phyloP scores from a whole-genome alignment of 257 asterid genomes.

The Cynanchum wilfordii region DNA sequence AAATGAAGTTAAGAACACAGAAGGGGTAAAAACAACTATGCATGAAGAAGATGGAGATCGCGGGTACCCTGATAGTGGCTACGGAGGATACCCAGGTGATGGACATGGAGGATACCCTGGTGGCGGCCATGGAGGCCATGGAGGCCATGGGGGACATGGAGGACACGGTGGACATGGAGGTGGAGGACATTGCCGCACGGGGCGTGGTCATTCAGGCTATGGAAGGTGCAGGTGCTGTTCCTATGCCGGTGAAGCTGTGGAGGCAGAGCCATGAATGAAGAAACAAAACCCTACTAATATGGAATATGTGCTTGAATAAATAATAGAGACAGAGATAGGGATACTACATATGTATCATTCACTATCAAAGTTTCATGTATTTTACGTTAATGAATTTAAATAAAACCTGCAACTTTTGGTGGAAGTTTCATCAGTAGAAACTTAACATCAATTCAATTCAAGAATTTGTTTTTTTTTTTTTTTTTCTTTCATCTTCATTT shows the following conservation, averaged over 20 bases:
- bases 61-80: constrained; percentile 1
- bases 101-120: constrained; percentile 8
- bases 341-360: no score
- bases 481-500: no score
- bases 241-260: constrained; percentile 15
- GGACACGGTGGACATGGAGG: background rate
- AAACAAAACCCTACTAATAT: background rate
- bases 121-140: constrained; percentile 1
- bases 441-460: no score
- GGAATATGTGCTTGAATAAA: background rate
- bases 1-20: background rate
- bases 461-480: no score
- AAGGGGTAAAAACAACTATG: constrained; percentile 5
- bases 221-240: constrained; percentile 23
- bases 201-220: background rate
- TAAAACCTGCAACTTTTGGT: no score
- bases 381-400: no score
- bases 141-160: background rate
- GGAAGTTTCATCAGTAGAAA: no score
- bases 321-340: no score
- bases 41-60: background rate
- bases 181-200: background rate
- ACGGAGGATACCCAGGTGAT: background rate
- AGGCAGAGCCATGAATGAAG: constrained; percentile 1
- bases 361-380: no score